Conservation (phyloP, 768 basidiomycete genomes). For the Suillus alpinus region DNA sequence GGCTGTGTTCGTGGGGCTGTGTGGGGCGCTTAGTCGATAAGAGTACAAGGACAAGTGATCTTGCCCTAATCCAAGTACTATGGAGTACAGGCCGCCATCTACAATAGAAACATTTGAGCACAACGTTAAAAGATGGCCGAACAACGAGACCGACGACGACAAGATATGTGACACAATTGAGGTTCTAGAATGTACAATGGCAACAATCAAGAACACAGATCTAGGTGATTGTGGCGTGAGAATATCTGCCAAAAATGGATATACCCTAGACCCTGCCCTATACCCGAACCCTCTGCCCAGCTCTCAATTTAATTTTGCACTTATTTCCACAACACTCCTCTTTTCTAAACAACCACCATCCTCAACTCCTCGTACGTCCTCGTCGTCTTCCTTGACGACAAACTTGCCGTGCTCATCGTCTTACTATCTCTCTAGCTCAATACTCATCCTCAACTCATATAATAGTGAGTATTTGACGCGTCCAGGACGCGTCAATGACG, state of each 20-base stretch:
- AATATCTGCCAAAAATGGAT: constrained; percentile 10
- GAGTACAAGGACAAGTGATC: not conserved
- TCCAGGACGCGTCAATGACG: constrained; percentile 35
- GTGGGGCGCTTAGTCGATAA: not conserved
- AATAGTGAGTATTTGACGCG: constrained; percentile 45
- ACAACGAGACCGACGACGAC: constrained; percentile 7
- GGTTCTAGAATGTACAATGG: constrained; percentile 9
- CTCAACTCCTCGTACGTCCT: constrained; percentile 42
- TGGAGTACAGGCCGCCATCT: not conserved
- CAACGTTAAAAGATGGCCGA: not conserved
- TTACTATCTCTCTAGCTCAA: constrained; percentile 15
- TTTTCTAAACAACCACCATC: constrained; percentile 47
- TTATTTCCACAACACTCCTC: constrained; percentile 45
- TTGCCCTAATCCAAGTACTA: not conserved
- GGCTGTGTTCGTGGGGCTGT: not conserved
- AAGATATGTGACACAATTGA: not conserved
- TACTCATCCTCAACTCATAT: constrained; percentile 22
- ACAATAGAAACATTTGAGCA: not conserved
- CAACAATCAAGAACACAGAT: constrained; percentile 8
- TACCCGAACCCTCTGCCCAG: constrained; percentile 72
- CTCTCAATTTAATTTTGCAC: constrained; percentile 61
- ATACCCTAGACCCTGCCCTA: constrained; percentile 39
- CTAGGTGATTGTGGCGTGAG: constrained; percentile 24
- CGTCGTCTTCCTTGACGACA: constrained; percentile 28
- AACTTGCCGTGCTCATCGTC: constrained; percentile 35